A percentile compares a stretch with the other conserved stretches of the same genome.
phyloP scores from a whole-genome alignment of 176 grass and related monocot genomes.

The Carex kokanica region DNA sequence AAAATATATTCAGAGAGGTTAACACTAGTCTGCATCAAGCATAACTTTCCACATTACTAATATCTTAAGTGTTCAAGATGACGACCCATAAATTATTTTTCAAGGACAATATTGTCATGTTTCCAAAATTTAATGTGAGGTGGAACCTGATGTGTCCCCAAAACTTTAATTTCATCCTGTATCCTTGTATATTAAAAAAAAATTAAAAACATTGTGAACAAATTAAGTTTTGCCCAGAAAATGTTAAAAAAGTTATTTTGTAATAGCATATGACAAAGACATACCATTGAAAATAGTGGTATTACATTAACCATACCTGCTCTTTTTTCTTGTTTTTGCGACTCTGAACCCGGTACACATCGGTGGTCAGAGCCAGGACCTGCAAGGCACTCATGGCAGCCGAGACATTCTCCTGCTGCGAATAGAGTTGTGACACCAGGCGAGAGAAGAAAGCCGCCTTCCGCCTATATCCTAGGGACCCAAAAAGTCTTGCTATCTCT shows the following conservation, averaged over 20 bases:
- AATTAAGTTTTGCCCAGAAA: not conserved
- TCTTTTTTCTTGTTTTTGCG: slow-evolving; percentile 47
- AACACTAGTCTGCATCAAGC: not conserved
- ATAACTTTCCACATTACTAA: not conserved
- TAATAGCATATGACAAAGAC: not conserved
- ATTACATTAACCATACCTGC: not conserved
- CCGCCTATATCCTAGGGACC: slow-evolving; percentile 81
- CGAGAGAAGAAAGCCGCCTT: slow-evolving; percentile 99
- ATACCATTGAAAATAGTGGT: not conserved
- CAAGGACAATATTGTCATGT: not conserved
- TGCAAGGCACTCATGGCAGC: slow-evolving; percentile 98
- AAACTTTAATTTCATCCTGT: not conserved
- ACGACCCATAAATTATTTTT: not conserved
- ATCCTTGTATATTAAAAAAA: not conserved
- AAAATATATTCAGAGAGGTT: not conserved
- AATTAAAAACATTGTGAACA: not conserved
- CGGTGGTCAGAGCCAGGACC: slow-evolving; percentile 82
- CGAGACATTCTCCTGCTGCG: slow-evolving; percentile 86
- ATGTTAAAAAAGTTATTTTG: not conserved
- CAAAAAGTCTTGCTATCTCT: slow-evolving; percentile 97
- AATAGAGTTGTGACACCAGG: slow-evolving; percentile 94
- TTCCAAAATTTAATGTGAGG: not conserved
- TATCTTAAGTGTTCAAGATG: not conserved
- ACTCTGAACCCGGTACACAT: slow-evolving; percentile 94
- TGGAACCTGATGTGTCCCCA: not conserved